Evolutionary conservation across 176 grass and related monocot genomes (phyloP), one percentile per base, ranked within the genome.

Genomic region (Triticum turgidum): DNA sequence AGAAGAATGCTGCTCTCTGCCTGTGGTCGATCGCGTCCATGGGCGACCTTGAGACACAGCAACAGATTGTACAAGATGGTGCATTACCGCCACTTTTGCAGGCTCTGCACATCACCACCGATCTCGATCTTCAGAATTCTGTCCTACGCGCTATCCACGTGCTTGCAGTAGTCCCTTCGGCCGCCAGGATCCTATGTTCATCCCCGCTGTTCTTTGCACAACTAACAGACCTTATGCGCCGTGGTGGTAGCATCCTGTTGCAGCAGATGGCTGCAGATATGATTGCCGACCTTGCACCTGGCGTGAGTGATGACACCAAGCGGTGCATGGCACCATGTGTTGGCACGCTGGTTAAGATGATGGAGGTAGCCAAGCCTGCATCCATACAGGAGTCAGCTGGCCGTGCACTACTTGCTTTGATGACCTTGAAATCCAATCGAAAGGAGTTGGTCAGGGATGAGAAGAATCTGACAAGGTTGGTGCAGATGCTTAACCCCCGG

Each of bases 381-480:
- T 88, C 76, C 34, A 83, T 88, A 65, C 94, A 97, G 83, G 94
- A 97, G 76, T 90, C 86, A 21, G 94, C 94, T 32, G 82, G 90
- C 1, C 74, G 78, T 61, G 94, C 88, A 4, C 67, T 97, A 38
- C 82, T 92, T 59, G 89, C 86, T 24, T 77, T 97, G 58, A 87
- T 97, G 44, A 82, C 88, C 73, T 76, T 87, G 56, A 94, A 91
- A 25, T 90, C 84, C 7, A 94, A 92, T 63, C 78, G 92, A 17
- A 94, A 92, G 67, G 94, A 90, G 38, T 89, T 97, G 52, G 78
- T 90, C 69, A 87, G 80, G 84, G 94, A 94, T 68, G 92, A 94
- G 41, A 97, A 97, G 78, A 91, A 84, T 79, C 17, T 97, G 63
- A 94, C 91, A 61, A 86, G 90, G 80, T 74, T 97, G 2, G 92